Conservation (phyloP, 2,329 filamentous ascomycete genomes). For the Amauroascus verrucosus region DNA sequence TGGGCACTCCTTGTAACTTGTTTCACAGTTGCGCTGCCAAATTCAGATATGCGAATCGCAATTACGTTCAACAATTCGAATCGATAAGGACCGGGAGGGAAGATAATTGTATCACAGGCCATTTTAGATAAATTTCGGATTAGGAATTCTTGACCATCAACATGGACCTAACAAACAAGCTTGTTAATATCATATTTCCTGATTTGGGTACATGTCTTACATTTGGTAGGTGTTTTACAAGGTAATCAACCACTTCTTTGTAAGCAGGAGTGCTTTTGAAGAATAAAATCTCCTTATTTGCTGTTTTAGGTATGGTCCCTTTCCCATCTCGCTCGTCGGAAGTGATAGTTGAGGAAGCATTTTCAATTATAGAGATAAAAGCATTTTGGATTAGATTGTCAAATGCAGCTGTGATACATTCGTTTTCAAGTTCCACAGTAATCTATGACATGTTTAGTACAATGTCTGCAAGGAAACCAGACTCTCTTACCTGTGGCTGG, state of each 20-base stretch:
- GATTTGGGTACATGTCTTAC: background rate
- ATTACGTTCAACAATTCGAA: conserved; percentile 4
- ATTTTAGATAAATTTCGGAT: background rate
- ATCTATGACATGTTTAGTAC: background rate
- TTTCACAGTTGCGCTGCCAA: background rate
- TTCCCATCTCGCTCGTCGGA: background rate
- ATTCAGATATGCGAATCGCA: background rate
- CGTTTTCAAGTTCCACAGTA: background rate
- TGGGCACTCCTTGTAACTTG: background rate
- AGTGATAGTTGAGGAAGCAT: background rate
- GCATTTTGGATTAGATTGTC: background rate
- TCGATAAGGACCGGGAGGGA: background rate
- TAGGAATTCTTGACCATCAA: background rate
- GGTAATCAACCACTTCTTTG: background rate
- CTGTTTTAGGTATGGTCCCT: background rate
- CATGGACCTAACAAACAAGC: background rate
- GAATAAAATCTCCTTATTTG: background rate
- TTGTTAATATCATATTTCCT: background rate
- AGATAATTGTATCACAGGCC: background rate
- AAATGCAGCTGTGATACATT: background rate
- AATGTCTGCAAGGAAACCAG: background rate
- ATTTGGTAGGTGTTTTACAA: background rate
- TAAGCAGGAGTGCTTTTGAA: background rate
- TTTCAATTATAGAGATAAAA: background rate
- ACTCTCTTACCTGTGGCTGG: background rate